These are phyloP conservation scores for Citrus maxima DNA, from an alignment of 345 rosid species.

Conservation along the genomic window DNA sequence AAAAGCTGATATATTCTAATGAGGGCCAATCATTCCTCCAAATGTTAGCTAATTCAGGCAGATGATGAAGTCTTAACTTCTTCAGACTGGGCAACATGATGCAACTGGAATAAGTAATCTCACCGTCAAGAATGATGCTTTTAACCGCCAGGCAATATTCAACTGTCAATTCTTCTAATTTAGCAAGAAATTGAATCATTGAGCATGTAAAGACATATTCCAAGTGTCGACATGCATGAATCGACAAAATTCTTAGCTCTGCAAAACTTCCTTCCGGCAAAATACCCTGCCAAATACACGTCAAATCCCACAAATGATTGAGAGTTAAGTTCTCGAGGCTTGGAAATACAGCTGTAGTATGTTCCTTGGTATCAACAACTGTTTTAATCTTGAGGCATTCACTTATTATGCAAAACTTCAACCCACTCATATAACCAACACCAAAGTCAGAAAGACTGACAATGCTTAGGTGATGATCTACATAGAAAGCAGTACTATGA, in stretches of 20 bases:
- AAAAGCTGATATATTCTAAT: constrained; percentile 13
- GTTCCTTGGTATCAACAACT: background rate
- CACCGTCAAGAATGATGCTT: background rate
- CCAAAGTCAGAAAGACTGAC: constrained; percentile 13
- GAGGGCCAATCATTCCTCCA: constrained; percentile 10
- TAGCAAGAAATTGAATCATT: background rate
- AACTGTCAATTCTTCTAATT: constrained; percentile 15
- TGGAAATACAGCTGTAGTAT: background rate
- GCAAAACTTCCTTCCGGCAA: constrained; percentile 9
- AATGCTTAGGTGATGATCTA: constrained; percentile 16
- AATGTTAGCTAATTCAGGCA: constrained; percentile 13
- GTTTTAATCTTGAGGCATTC: constrained; percentile 16
- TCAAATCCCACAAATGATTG: constrained; percentile 18
- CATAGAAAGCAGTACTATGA: constrained; percentile 6
- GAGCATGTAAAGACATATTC: constrained; percentile 5
- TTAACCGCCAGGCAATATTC: constrained; percentile 12
- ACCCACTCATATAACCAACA: background rate
- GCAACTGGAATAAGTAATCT: background rate
- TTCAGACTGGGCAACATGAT: background rate
- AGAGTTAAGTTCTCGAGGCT: constrained; percentile 13
- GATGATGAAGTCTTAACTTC: constrained; percentile 5
- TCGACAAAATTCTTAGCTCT: background rate
- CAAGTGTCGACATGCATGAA: constrained; percentile 7
- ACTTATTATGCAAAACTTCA: constrained; percentile 16
- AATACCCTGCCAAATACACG: background rate